These are phyloP conservation scores for Candida orba DNA, from an alignment of 805 yeast species.

Conservation along the genomic window DNA sequence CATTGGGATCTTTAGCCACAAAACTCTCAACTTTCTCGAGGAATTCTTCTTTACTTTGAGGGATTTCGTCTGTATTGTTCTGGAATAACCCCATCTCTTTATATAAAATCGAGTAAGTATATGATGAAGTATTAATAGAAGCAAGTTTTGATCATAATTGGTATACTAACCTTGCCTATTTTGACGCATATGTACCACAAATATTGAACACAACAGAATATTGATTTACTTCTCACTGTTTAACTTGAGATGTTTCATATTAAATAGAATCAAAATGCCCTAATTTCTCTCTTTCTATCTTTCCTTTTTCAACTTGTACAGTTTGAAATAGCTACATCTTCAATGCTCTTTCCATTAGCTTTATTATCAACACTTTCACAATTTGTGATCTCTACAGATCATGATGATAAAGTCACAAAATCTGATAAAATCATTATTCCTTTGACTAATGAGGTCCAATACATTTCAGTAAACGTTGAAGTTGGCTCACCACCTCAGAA, in stretches of 20 bases:
- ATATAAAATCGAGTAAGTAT: too few species aligned
- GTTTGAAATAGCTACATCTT: too few species aligned
- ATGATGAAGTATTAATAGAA: too few species aligned
- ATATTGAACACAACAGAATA: too few species aligned
- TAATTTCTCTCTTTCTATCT: too few species aligned
- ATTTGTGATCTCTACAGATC: background rate
- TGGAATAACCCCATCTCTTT: background rate
- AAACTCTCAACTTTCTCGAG: conserved; percentile 9
- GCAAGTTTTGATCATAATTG: too few species aligned
- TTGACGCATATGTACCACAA: background rate
- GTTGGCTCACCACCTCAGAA: conserved; percentile 21
- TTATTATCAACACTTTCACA: too few species aligned
- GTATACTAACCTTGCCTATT: conserved; percentile 1
- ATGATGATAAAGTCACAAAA: too few species aligned
- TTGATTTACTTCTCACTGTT: background rate
- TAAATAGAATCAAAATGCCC: too few species aligned
- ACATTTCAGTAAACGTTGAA: conserved; percentile 2
- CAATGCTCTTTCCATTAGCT: too few species aligned
- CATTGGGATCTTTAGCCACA: conserved; percentile 9
- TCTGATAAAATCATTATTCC: conserved; percentile 7
- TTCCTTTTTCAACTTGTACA: too few species aligned
- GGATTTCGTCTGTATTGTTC: background rate
- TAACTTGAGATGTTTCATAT: too few species aligned
- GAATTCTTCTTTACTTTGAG: conserved; percentile 1
- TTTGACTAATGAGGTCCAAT: conserved; percentile 8